Evolutionary conservation across 176 grass and related monocot species (phyloP).

Genomic region (Cenchrus fungigraminus): DNA sequence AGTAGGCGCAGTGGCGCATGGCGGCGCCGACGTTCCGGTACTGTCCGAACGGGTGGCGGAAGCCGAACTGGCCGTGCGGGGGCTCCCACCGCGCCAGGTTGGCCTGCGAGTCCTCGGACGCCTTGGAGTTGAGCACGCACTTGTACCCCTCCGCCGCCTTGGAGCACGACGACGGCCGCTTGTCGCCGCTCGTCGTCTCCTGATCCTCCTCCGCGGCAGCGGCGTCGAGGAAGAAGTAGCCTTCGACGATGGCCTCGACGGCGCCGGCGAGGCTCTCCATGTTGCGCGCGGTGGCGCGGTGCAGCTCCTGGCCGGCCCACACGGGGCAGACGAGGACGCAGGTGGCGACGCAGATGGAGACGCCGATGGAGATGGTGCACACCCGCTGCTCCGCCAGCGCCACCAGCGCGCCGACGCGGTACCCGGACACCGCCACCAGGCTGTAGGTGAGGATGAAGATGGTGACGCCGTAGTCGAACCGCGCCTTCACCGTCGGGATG

Average conservation of each 20-base stretch:
- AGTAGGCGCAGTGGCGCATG: conserved; percentile 88
- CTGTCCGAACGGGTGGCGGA: conserved; percentile 81
- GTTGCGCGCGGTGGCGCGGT: conserved; percentile 56
- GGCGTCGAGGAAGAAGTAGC: conserved; percentile 49
- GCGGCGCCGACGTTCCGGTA: conserved; percentile 76
- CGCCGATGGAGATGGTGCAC: conserved; percentile 60
- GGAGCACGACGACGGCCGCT: background rate
- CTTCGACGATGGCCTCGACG: conserved; percentile 56
- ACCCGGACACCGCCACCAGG: conserved; percentile 67
- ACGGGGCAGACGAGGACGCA: conserved; percentile 60
- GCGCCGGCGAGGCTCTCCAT: conserved; percentile 61
- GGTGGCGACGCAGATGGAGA: conserved; percentile 50
- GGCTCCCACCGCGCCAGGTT: conserved; percentile 97
- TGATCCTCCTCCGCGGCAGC: background rate
- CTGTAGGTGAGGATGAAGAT: conserved; percentile 80
- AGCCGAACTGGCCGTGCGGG: conserved; percentile 69
- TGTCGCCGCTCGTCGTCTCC: background rate
- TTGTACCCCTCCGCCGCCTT: conserved; percentile 65
- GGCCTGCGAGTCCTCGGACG: conserved; percentile 83
- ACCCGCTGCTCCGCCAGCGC: conserved; percentile 51
- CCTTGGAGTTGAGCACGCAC: conserved; percentile 90
- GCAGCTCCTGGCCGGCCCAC: conserved; percentile 68
- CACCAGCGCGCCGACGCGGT: conserved; percentile 56
- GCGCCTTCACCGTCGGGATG: conserved; percentile 57
- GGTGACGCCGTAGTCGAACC: conserved; percentile 80